Evolutionary conservation across 1,284 basidiomycete species (phyloP), one percentile per base, ranked within the genome.

Genomic region (Apiotrichum siamense): DNA sequence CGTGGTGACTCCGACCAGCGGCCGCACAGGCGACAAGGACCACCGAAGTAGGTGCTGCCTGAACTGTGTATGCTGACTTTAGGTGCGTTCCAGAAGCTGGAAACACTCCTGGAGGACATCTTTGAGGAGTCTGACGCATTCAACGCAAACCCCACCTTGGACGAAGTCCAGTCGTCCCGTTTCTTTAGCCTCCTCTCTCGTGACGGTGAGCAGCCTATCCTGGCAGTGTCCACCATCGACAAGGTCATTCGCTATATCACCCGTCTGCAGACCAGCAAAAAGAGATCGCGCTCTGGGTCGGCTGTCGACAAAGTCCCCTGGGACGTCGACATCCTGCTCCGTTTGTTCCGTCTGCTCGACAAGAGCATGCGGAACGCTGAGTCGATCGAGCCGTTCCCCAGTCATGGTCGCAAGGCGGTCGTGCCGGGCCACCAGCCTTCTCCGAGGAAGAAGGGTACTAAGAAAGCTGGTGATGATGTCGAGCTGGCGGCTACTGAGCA

Each of bases 91-190:
- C 83, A 88, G 63, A 91, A 87, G 65, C 77, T 94, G 6, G 77
- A 77, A 2, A 77, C 78, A 7, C 68, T 85, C 18, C 76, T 93
- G 1, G 88, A 93, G 55, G 88, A 93, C 50, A 81, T 94, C 20
- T 87, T 93, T 59, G 88, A 93, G 66, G 87, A 89, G 0, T 87
- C 93, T 64, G 91, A 94, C 65, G 71, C 80, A 0, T 77, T 94
- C 20, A 80, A 86, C 3, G 78, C 84, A 1, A 83, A 87, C 52
- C 75, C 81, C 1, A 78, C 81, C 35, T 57, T 77, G 5, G 65
- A 73, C 13, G 81, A 83, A 49, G 72, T 89, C 13, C 44, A 53
- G 1, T 40, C 57, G 0, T 60, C 65, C 6, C 80, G 83, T 4
- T 87, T 80, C 67, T 91, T 92, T 63, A 83, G 83, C 1, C 63